phyloP scores from a whole-genome alignment of 164 flowering plant species.

The Chimonanthus praecox region DNA sequence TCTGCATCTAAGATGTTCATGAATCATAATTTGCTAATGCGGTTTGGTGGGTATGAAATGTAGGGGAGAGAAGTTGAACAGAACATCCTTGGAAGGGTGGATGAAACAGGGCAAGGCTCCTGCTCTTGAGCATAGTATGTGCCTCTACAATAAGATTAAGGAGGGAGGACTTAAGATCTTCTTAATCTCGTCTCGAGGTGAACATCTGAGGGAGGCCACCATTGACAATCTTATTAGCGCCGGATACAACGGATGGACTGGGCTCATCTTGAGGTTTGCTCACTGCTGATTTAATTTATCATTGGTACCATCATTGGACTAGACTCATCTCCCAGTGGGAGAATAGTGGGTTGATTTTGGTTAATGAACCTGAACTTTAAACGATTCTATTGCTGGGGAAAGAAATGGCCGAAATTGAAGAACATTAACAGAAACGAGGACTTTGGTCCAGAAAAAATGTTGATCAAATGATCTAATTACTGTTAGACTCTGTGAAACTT shows the following conservation, averaged over 20 bases:
- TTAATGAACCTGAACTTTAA: too few relatives aligned
- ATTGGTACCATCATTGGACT: not conserved
- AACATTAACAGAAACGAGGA: too few relatives aligned
- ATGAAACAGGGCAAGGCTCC: constrained; percentile 54
- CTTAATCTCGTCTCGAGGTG: constrained; percentile 58
- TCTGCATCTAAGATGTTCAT: not conserved
- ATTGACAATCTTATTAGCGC: constrained; percentile 57
- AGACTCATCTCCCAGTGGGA: too few relatives aligned
- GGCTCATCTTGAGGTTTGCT: constrained; percentile 51
- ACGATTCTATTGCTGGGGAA: too few relatives aligned
- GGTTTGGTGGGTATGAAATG: not conserved
- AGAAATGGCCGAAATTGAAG: too few relatives aligned
- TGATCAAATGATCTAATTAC: too few relatives aligned
- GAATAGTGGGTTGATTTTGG: too few relatives aligned
- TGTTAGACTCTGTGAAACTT: too few relatives aligned
- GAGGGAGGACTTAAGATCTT: constrained; percentile 48
- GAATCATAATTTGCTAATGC: not conserved
- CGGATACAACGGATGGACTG: constrained; percentile 61
- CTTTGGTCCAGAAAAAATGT: too few relatives aligned
- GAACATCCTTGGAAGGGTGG: constrained; percentile 50
- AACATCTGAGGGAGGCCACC: constrained; percentile 53
- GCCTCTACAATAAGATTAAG: constrained; percentile 52
- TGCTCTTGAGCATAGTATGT: constrained; percentile 39
- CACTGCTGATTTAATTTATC: not conserved
- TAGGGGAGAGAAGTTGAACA: constrained; percentile 60